Percentiles rank a stretch among this genome's conserved stretches.
These are phyloP conservation scores for Ottelia alismoides DNA, from an alignment of 106 monocot species.

Conservation along the genomic window DNA sequence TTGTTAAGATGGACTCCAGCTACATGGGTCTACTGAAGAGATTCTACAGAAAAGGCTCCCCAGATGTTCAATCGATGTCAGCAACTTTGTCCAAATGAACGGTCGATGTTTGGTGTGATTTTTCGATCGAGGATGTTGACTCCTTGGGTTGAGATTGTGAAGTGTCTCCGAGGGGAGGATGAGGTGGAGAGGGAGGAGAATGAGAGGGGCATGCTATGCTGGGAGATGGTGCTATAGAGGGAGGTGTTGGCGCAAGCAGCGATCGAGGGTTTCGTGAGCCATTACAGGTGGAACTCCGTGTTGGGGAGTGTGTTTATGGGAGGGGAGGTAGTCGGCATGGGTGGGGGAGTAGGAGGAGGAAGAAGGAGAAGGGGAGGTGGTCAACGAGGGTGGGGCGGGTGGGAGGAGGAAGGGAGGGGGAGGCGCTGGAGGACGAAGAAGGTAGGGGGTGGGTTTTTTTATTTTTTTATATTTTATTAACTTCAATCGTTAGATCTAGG, in stretches of 20 bases:
- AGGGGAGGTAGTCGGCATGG: too few relatives aligned
- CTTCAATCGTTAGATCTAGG: too few relatives aligned
- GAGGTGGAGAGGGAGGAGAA: too few relatives aligned
- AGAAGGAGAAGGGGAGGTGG: too few relatives aligned
- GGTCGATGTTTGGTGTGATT: slow-evolving; percentile 6
- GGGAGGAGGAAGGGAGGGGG: too few relatives aligned
- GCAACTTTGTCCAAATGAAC: too few relatives aligned
- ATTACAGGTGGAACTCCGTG: slow-evolving; percentile 36
- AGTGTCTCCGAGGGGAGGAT: slow-evolving; percentile 4
- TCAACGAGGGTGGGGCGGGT: too few relatives aligned
- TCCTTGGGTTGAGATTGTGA: too few relatives aligned
- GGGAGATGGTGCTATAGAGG: slow-evolving; percentile 9
- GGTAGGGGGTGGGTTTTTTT: too few relatives aligned
- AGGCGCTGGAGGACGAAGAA: too few relatives aligned
- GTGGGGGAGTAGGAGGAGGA: too few relatives aligned
- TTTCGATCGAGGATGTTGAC: neutral
- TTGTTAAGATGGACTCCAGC: slow-evolving; percentile 27
- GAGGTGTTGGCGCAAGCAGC: slow-evolving; percentile 13
- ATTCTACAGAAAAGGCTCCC: slow-evolving; percentile 15
- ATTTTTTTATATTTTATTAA: too few relatives aligned
- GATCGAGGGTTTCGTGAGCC: slow-evolving; percentile 24
- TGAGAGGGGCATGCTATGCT: neutral
- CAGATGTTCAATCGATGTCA: slow-evolving; percentile 11
- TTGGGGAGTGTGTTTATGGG: slow-evolving; percentile 20
- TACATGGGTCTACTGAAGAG: slow-evolving; percentile 23